These are phyloP conservation scores for Saururus chinensis DNA, from an alignment of 164 flowering plant genomes.

Conservation along the genomic window DNA sequence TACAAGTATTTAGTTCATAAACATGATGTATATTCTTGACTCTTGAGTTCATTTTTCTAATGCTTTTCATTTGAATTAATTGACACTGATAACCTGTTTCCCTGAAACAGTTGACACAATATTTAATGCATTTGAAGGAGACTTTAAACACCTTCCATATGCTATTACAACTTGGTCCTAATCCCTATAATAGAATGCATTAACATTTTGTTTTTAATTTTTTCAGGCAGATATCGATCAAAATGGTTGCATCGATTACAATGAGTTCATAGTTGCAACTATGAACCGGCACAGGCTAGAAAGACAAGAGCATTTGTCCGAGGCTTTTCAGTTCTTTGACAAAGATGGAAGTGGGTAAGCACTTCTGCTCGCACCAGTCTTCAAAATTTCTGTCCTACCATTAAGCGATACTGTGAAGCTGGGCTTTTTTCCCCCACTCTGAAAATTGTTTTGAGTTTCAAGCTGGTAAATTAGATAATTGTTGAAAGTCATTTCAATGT, in stretches of 20 bases:
- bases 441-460: too few species aligned
- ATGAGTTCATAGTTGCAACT: slow-evolving; percentile 79
- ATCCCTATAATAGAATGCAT: not conserved
- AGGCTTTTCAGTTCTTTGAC: slow-evolving; percentile 79
- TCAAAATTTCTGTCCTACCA: not conserved
- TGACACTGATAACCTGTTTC: not conserved
- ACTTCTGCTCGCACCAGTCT: slow-evolving; percentile 1
- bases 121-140: too few species aligned
- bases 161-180: too few species aligned
- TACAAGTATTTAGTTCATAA: not conserved
- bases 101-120: not conserved
- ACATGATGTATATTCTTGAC: not conserved
- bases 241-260: slow-evolving; percentile 74
- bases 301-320: slow-evolving; percentile 57
- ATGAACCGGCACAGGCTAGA: slow-evolving; percentile 88
- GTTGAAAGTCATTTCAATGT: not conserved
- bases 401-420: not conserved
- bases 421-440: too few species aligned
- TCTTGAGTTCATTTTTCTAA: not conserved
- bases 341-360: slow-evolving; percentile 76
- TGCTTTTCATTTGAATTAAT: not conserved
- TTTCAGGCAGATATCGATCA: slow-evolving; percentile 84
- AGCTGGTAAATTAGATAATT: not conserved
- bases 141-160: too few species aligned
- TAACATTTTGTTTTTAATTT: not conserved